phyloP scores from a whole-genome alignment of 257 asterid genomes.

The Nicotiana obtusifolia region DNA sequence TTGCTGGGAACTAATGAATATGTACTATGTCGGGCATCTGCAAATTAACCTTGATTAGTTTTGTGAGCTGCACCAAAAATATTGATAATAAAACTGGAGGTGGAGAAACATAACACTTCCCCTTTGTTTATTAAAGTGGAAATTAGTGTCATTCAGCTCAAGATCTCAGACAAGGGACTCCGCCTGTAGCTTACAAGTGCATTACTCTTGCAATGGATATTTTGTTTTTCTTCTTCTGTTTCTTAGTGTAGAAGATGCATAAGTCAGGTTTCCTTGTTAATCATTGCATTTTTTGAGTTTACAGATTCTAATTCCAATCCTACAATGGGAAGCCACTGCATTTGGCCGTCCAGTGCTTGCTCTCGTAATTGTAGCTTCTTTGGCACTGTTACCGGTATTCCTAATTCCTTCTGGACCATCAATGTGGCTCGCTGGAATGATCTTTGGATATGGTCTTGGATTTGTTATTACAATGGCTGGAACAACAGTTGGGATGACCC shows the following conservation, averaged over 20 bases:
- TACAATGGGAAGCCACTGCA: constrained; percentile 30
- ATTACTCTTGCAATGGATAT: neutral
- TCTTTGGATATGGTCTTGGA: constrained; percentile 33
- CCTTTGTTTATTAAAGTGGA: neutral
- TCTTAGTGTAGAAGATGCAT: constrained; percentile 5
- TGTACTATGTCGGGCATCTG: neutral
- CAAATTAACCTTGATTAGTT: neutral
- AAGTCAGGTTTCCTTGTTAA: neutral
- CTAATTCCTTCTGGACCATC: constrained; percentile 36
- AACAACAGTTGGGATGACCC: constrained; percentile 13
- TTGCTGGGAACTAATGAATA: too few species aligned
- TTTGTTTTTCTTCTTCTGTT: neutral
- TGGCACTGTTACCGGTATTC: constrained; percentile 28
- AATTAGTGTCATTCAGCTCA: neutral
- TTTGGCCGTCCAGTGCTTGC: constrained; percentile 30
- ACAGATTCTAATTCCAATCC: constrained; percentile 17
- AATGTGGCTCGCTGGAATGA: constrained; percentile 40
- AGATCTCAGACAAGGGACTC: neutral
- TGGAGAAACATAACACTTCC: neutral
- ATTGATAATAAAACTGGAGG: neutral
- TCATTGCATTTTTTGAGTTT: neutral
- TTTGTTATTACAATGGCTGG: constrained; percentile 24
- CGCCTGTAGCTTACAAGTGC: neutral
- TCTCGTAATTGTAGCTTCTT: constrained; percentile 23
- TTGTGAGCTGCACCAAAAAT: neutral